Conservation (phyloP, 176 grass and related monocot genomes). For the Oryza longistaminata region DNA sequence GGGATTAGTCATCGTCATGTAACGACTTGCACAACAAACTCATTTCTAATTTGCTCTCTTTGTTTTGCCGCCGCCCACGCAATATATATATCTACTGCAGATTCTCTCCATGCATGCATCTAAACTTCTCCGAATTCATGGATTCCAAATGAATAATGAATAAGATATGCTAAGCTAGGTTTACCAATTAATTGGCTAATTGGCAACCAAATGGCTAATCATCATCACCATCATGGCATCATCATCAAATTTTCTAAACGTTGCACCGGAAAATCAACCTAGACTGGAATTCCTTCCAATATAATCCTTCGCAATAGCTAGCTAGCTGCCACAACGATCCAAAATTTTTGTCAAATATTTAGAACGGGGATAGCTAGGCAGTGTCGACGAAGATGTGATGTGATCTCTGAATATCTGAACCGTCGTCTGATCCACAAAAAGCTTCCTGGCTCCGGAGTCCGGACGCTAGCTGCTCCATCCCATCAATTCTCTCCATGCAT, state of each 20-base stretch:
- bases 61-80: no score
- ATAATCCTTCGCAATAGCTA: background rate
- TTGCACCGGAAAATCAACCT: background rate
- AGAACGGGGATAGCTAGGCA: background rate
- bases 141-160: no score
- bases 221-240: background rate
- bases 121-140: no score
- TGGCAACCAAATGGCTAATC: no score
- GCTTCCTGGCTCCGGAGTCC: background rate
- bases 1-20: no score
- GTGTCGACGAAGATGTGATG: background rate
- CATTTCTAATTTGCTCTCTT: no score
- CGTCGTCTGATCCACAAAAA: background rate
- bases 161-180: no score
- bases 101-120: no score
- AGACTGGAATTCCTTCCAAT: background rate
- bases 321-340: background rate
- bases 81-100: no score
- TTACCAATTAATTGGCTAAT: no score
- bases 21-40: no score
- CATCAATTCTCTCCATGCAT: background rate
- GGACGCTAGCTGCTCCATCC: background rate
- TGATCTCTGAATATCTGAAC: no score
- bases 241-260: background rate
- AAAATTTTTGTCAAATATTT: background rate